Percentiles rank a stretch among this genome's conserved stretches.
These are phyloP conservation scores for Brachypodium distachyon DNA, from an alignment of 202 grass and related monocot genomes.

Conservation along the genomic window DNA sequence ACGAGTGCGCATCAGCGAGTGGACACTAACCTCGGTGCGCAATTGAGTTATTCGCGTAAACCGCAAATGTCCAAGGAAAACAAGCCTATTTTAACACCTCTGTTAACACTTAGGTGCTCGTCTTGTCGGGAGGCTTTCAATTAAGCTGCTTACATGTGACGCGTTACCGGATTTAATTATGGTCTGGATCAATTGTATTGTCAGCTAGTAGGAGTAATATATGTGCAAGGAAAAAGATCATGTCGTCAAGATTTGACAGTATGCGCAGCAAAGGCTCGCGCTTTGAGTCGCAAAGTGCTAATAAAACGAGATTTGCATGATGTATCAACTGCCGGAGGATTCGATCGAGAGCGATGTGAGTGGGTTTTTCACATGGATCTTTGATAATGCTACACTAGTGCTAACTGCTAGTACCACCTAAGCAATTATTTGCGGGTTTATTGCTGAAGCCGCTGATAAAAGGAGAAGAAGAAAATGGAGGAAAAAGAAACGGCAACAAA, in stretches of 20 bases:
- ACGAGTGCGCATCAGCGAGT: slow-evolving; percentile 10
- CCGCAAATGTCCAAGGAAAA: slow-evolving; percentile 1
- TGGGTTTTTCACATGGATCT: slow-evolving; percentile 6
- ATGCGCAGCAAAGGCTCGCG: not conserved
- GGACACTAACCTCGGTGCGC: not conserved
- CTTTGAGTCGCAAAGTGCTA: not conserved
- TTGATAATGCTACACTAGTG: not conserved
- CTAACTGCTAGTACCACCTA: not conserved
- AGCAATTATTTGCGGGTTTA: slow-evolving; percentile 1
- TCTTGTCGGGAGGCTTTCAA: slow-evolving; percentile 15
- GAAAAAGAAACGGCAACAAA: slow-evolving; percentile 11
- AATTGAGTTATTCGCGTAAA: not conserved
- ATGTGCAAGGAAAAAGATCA: not conserved
- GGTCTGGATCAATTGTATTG: slow-evolving; percentile 10
- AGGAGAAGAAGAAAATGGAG: not conserved
- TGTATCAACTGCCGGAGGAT: not conserved
- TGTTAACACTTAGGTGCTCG: not conserved
- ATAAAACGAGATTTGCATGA: not conserved
- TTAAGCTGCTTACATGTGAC: slow-evolving; percentile 9
- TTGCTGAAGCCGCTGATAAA: not conserved
- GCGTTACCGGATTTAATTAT: not conserved
- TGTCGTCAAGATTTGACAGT: not conserved
- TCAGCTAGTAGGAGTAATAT: not conserved
- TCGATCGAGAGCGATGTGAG: slow-evolving; percentile 5
- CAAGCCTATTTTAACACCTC: not conserved